Evolutionary conservation across 2,329 filamentous ascomycete genomes (phyloP).

Genomic region (Hansfordia pulvinata): DNA sequence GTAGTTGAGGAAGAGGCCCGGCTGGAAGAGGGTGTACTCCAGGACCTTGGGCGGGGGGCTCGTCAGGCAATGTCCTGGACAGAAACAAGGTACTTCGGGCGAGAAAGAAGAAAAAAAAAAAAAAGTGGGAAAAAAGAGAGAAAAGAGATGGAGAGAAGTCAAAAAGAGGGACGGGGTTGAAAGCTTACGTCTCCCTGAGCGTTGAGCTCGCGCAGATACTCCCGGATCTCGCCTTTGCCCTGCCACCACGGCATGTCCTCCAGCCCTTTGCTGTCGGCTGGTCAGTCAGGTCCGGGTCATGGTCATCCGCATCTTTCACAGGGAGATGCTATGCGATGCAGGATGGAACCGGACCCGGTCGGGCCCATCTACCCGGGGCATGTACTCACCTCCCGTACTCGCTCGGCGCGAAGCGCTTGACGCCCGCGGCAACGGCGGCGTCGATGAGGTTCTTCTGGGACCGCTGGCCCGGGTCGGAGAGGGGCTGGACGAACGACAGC

Average conservation of each 20-base stretch:
- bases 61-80: too few species aligned
- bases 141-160: background rate
- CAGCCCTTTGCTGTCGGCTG: slow-evolving; percentile 11
- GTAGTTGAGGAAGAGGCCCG: slow-evolving; percentile 40
- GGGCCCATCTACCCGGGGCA: too few species aligned
- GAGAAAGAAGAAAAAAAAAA: too few species aligned
- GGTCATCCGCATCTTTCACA: too few species aligned
- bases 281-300: slow-evolving; percentile 2
- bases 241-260: slow-evolving; percentile 30
- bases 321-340: too few species aligned
- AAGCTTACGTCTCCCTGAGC: slow-evolving; percentile 23
- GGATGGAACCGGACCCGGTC: too few species aligned
- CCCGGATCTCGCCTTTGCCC: slow-evolving; percentile 32
- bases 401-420: slow-evolving; percentile 46
- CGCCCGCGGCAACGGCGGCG: slow-evolving; percentile 42
- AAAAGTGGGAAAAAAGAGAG: too few species aligned
- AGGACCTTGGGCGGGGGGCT: slow-evolving; percentile 26
- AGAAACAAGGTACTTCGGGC: background rate
- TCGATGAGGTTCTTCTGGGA: slow-evolving; percentile 44
- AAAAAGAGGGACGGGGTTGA: background rate
- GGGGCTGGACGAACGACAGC: slow-evolving; percentile 31
- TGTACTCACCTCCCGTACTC: slow-evolving; percentile 34
- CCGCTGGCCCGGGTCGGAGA: slow-evolving; percentile 17
- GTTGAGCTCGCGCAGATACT: slow-evolving; percentile 38
- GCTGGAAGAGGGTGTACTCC: slow-evolving; percentile 43